phyloP scores from a whole-genome alignment of 139 green algal genomes.

The Tetradesmus lagerheimii region DNA sequence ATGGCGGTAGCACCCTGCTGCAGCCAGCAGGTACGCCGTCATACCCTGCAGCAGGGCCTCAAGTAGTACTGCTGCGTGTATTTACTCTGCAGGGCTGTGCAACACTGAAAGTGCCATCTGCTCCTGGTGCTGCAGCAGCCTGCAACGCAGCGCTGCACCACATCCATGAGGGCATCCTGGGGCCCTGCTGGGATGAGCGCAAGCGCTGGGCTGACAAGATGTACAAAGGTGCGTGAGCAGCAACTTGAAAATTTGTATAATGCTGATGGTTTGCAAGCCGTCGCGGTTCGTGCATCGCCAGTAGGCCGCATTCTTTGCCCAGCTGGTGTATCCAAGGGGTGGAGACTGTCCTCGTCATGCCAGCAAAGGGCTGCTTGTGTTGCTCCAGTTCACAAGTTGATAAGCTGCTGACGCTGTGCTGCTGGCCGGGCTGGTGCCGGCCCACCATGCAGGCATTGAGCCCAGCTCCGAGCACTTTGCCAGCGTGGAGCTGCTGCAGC shows the following conservation, averaged over 20 bases:
- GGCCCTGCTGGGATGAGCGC: slow-evolving; percentile 14
- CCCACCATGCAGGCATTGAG: slow-evolving; percentile 6
- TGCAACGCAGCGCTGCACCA: slow-evolving; percentile 21
- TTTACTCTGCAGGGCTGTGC: slow-evolving; percentile 4
- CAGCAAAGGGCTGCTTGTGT: no score
- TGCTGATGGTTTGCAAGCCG: no score
- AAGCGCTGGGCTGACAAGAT: slow-evolving; percentile 30
- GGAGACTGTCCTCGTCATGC: no score
- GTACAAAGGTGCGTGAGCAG: slow-evolving; percentile 8
- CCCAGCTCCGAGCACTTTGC: background rate
- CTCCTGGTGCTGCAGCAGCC: slow-evolving; percentile 16
- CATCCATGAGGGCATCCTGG: slow-evolving; percentile 30
- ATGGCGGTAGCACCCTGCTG: no score
- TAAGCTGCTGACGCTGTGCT: no score
- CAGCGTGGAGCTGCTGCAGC: background rate
- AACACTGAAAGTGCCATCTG: slow-evolving; percentile 14
- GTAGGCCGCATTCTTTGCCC: no score
- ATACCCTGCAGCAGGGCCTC: background rate
- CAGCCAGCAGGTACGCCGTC: background rate
- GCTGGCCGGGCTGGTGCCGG: no score
- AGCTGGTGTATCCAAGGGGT: no score
- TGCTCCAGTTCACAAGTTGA: no score
- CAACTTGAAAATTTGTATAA: no score
- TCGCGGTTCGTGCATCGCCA: no score
- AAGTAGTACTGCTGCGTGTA: background rate